A percentile compares a stretch with the other conserved stretches of the same genome.
Conservation (phyloP, 2,329 filamentous ascomycete genomes). For the Fusarium sp. region DNA sequence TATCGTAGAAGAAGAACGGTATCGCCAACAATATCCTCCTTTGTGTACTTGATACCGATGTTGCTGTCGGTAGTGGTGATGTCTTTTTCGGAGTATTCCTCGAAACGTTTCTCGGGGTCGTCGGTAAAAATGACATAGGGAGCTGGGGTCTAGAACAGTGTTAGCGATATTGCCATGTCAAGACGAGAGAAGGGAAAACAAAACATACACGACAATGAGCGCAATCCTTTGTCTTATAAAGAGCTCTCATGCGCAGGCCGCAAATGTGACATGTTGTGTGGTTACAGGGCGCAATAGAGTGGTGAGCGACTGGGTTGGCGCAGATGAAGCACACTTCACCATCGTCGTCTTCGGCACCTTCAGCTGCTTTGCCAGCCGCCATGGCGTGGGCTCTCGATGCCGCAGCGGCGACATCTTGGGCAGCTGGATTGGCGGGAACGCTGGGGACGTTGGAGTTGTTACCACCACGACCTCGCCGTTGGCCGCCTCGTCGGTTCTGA, state of each 20-base stretch:
- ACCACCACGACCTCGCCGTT: constrained; percentile 51
- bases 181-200: constrained; percentile 48
- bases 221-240: constrained; percentile 97
- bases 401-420: constrained; percentile 50
- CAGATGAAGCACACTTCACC: constrained; percentile 97
- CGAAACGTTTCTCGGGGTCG: constrained; percentile 81
- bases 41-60: constrained; percentile 92
- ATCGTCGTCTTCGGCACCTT: constrained; percentile 65
- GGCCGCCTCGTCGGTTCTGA: constrained; percentile 55
- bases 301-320: constrained; percentile 88
- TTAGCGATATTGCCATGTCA: constrained; percentile 32
- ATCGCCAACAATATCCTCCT: constrained; percentile 89
- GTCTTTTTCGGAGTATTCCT: constrained; percentile 82
- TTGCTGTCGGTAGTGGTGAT: constrained; percentile 85
- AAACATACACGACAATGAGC: constrained; percentile 87
- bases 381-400: constrained; percentile 56
- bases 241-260: constrained; percentile 86
- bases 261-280: constrained; percentile 98
- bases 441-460: constrained; percentile 36
- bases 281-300: constrained; percentile 92
- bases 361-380: constrained; percentile 45
- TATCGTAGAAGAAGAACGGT: constrained; percentile 89
- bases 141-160: constrained; percentile 69
- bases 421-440: constrained; percentile 49
- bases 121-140: constrained; percentile 94